Percentiles rank a stretch among this genome's conserved stretches.
Conservation (phyloP, 768 basidiomycete genomes). For the Coprinopsis sp. region DNA sequence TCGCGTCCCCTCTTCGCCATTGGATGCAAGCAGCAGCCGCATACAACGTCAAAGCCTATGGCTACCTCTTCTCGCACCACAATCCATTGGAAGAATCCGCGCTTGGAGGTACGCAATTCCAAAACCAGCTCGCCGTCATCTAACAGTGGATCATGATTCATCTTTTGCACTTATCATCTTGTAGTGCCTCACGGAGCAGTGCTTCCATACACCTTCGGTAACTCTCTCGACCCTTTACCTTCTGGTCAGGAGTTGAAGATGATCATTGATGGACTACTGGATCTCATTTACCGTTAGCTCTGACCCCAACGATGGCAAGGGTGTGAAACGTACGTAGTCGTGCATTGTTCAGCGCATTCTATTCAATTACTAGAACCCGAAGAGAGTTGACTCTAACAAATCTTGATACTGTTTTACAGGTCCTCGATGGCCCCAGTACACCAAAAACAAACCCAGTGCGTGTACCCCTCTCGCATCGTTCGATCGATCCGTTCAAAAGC, state of each 20-base stretch:
- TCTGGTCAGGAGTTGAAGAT: slow-evolving; percentile 22
- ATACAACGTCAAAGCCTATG: slow-evolving; percentile 33
- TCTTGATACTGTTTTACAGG: slow-evolving; percentile 13
- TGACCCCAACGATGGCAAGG: slow-evolving; percentile 35
- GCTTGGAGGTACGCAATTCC: slow-evolving; percentile 26
- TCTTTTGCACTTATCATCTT: neutral
- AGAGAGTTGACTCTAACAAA: neutral
- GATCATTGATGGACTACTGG: slow-evolving; percentile 39
- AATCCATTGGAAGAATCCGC: slow-evolving; percentile 20
- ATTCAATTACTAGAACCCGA: neutral
- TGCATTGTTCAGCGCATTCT: neutral
- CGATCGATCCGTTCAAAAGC: no score
- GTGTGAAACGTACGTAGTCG: slow-evolving; percentile 24
- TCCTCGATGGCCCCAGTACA: slow-evolving; percentile 28
- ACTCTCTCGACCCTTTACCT: slow-evolving; percentile 16
- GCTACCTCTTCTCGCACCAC: slow-evolving; percentile 40
- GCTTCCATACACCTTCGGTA: slow-evolving; percentile 32
- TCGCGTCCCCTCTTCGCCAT: slow-evolving; percentile 33
- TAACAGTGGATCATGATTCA: no score
- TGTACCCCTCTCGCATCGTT: no score
- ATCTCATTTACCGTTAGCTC: slow-evolving; percentile 36
- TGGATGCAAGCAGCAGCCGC: slow-evolving; percentile 37
- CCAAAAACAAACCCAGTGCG: slow-evolving; percentile 4
- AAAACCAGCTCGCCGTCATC: no score
- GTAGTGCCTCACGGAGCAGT: slow-evolving; percentile 31